Base-by-base conservation (phyloP, 2,329 filamentous ascomycete genomes). In the Simplicillium aogashimaense region DNA sequence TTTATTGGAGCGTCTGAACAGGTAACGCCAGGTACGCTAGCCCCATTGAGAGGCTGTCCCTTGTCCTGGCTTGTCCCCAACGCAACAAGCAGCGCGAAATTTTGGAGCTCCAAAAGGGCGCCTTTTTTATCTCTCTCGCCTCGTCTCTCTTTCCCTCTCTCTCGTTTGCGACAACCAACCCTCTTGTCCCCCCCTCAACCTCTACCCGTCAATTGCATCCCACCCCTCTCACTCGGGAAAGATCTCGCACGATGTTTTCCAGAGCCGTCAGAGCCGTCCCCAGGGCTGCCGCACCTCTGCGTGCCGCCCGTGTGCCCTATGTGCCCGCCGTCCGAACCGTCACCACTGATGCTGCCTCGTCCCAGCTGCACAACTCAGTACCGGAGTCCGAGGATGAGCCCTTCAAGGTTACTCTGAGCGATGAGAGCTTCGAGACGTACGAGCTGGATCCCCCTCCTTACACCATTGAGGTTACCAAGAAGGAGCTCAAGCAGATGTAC, bases 371-470 rank as follows among this genome's bases (percentile, higher is more conserved):
- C 64, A 86, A 85, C 72, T 72, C 78, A 48, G 69, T 75, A 50
- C 70, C 72, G 43, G 50, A 69, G 88, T 85, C 89, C 65, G 89
- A 95, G 65, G 87, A 95, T 59, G 85, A 94, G 76, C 79, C 81
- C 50, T 97, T 98, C 73, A 78, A 83, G 58, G 79, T 98, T 63
- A 83, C 80, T 59, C 83, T 98, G 64, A 94, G 87, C 64, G 87
- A 95, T 64, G 90, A 97, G 83, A 90, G 86, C 72, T 98, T 97
- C 72, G 92, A 98, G 78, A 95, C 92, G 43, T 98, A 97, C 72
- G 88, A 95, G 74, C 79, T 98, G 61, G 92, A 98, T 70, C 89
- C 90, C 54, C 92, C 92, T 50, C 74, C 87, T 43, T 95, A 95
- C 76, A 89, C 86, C 48, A 71, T 98, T 54, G 74, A 94, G 57